Conservation (phyloP, 2,329 filamentous ascomycete genomes). For the Myriosclerotinia duriaeana region DNA sequence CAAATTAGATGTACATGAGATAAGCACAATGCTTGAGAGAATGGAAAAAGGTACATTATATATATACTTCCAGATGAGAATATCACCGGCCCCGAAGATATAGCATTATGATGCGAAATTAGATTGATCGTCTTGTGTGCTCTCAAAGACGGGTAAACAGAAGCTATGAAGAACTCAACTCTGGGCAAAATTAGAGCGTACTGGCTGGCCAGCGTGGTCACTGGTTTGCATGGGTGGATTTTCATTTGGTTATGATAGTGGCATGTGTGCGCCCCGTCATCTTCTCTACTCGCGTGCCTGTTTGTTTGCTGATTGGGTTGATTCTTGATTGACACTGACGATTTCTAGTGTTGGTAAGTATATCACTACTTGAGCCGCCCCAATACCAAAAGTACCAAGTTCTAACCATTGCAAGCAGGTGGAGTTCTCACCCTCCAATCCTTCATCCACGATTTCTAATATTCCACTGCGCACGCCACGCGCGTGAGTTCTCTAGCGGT, state of each 20-base stretch:
- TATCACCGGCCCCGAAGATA: background rate
- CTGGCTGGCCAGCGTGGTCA: slow-evolving; percentile 51
- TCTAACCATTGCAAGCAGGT: background rate
- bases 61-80: background rate
- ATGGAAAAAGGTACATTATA: background rate
- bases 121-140: background rate
- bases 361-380: too few relatives aligned
- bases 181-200: slow-evolving; percentile 49
- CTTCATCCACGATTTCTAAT: slow-evolving; percentile 47
- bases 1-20: background rate
- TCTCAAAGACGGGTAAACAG: background rate
- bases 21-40: background rate
- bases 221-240: slow-evolving; percentile 54
- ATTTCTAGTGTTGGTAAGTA: slow-evolving; percentile 36
- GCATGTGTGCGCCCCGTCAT: slow-evolving; percentile 20
- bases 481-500: too few relatives aligned
- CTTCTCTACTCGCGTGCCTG: background rate
- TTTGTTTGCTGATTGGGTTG: background rate
- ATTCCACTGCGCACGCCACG: slow-evolving; percentile 39
- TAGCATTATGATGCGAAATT: background rate
- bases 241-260: slow-evolving; percentile 47
- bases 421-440: slow-evolving; percentile 37
- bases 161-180: background rate
- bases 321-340: background rate
- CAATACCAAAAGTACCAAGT: too few relatives aligned